phyloP scores from a whole-genome alignment of 169 alveolate species.

The Cryptosporidium xiaoi region DNA sequence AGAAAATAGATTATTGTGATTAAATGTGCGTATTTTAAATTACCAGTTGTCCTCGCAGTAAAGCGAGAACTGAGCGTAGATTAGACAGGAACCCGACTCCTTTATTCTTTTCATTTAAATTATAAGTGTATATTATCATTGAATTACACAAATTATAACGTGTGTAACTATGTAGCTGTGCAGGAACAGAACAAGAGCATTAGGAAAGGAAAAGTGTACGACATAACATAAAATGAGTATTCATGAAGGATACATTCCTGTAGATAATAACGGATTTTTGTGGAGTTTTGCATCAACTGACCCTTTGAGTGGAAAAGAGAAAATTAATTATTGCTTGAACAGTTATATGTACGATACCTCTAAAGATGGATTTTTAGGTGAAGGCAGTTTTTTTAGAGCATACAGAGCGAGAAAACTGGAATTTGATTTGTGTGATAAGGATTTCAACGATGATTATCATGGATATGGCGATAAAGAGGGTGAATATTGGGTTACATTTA shows the following conservation, averaged over 20 bases:
- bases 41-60: too few species aligned
- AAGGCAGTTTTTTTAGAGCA: conserved; percentile 72
- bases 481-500: conserved; percentile 3
- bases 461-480: not conserved
- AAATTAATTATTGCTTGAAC: conserved; percentile 20
- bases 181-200: too few species aligned
- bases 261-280: too few species aligned
- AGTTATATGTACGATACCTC: conserved; percentile 50
- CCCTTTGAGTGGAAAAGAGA: not conserved
- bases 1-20: too few species aligned
- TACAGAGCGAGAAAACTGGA: conserved; percentile 37
- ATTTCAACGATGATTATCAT: not conserved
- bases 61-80: too few species aligned
- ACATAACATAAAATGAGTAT: not conserved
- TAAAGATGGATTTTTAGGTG: conserved; percentile 68
- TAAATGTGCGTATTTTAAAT: too few species aligned
- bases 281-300: not conserved
- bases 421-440: conserved; percentile 4
- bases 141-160: too few species aligned
- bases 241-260: conserved; percentile 10
- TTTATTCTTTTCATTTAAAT: too few species aligned
- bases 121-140: too few species aligned
- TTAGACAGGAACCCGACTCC: too few species aligned
- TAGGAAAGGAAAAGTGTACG: too few species aligned
- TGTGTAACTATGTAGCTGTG: too few species aligned